These are phyloP conservation scores for Umbelopsis vinacea DNA, from an alignment of 192 early-diverging fungal species.

Conservation along the genomic window DNA sequence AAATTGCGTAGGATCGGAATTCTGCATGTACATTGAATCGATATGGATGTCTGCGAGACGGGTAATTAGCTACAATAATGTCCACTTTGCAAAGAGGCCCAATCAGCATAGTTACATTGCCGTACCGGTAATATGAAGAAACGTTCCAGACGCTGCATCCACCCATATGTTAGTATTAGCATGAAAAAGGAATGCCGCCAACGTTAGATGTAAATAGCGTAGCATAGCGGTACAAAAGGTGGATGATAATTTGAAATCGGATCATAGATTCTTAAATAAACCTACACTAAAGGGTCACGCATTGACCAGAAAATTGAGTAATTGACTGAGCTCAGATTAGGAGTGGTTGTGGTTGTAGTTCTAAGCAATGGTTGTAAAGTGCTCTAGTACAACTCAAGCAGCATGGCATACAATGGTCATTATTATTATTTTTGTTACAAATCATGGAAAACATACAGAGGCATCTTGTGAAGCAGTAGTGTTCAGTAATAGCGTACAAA, in stretches of 20 bases:
- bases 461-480: neutral
- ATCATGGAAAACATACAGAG: too few relatives aligned
- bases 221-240: neutral
- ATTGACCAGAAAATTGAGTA: too few relatives aligned
- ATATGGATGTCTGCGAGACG: constrained; percentile 42
- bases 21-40: constrained; percentile 34
- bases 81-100: neutral
- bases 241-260: too few relatives aligned
- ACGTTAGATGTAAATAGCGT: neutral
- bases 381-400: too few relatives aligned
- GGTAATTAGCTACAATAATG: neutral
- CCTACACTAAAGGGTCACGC: too few relatives aligned
- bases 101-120: too few relatives aligned
- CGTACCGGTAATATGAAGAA: constrained; percentile 43
- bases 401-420: too few relatives aligned
- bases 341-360: too few relatives aligned
- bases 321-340: too few relatives aligned
- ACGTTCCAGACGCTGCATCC: constrained; percentile 23
- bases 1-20: constrained; percentile 32
- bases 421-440: too few relatives aligned
- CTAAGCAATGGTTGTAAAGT: too few relatives aligned
- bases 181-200: neutral
- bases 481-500: neutral
- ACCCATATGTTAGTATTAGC: neutral
- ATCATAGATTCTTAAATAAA: too few relatives aligned